Percentiles rank a stretch among this genome's conserved stretches.
phyloP scores from a whole-genome alignment of 495 filamentous ascomycete species.

The Cercophora sp. region DNA sequence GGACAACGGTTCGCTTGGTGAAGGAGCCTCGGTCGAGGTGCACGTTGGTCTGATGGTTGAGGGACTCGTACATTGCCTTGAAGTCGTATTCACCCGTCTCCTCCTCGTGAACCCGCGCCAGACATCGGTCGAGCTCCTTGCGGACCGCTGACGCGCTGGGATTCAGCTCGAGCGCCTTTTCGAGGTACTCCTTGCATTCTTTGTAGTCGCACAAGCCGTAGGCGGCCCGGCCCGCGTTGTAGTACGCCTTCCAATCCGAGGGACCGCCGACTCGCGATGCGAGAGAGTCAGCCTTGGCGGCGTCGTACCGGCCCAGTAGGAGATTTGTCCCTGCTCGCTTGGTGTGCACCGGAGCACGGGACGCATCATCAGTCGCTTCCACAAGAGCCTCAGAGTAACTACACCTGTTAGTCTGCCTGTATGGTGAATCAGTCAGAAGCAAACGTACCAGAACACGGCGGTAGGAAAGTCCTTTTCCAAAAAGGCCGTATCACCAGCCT shows the following conservation, averaged over 20 bases:
- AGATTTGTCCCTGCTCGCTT: conserved; percentile 49
- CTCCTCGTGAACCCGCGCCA: conserved; percentile 34
- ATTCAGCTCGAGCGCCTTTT: conserved; percentile 32
- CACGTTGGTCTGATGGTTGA: conserved; percentile 25
- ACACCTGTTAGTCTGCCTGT: not conserved
- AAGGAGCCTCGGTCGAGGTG: conserved; percentile 46
- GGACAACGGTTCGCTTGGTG: conserved; percentile 20
- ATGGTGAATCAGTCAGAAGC: not conserved
- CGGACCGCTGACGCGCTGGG: conserved; percentile 24
- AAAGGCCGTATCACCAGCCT: conserved; percentile 31
- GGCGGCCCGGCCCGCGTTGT: conserved; percentile 43
- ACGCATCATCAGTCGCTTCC: conserved; percentile 6
- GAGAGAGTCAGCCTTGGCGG: conserved; percentile 43
- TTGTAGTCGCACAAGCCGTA: conserved; percentile 44
- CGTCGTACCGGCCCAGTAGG: conserved; percentile 42
- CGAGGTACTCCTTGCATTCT: conserved; percentile 22
- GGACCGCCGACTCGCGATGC: conserved; percentile 21
- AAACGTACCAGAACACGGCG: conserved; percentile 30
- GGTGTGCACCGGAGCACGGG: conserved; percentile 24
- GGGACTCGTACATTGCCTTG: conserved; percentile 30
- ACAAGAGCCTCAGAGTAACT: conserved; percentile 36
- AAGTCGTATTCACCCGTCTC: conserved; percentile 45
- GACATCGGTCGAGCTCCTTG: conserved; percentile 33
- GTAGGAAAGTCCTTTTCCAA: conserved; percentile 32
- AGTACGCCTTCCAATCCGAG: conserved; percentile 45